These are phyloP conservation scores for Thymus mandschuricus DNA, from an alignment of 257 asterid genomes.

Conservation along the genomic window DNA sequence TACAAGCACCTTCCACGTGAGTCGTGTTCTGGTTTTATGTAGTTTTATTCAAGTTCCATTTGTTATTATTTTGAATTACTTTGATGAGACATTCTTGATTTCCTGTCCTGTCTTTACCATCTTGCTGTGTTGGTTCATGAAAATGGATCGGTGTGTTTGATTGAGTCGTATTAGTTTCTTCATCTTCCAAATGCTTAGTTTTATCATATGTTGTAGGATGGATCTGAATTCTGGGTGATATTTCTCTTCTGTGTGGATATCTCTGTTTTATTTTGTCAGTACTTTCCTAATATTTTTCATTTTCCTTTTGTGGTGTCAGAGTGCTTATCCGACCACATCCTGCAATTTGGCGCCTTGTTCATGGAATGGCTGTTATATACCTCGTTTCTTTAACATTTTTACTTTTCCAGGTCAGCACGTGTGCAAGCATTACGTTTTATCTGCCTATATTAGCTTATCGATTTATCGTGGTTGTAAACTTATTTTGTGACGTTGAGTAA, in stretches of 20 bases:
- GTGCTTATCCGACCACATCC: conserved; percentile 98
- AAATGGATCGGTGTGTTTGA: not conserved
- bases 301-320: conserved; percentile 43
- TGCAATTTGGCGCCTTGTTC: conserved; percentile 97
- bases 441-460: conserved; percentile 13
- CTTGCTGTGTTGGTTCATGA: not conserved
- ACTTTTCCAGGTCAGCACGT: conserved; percentile 86
- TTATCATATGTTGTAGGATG: not conserved
- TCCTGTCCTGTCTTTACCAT: not conserved
- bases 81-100: not conserved
- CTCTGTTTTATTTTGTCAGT: not conserved
- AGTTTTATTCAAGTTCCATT: not conserved
- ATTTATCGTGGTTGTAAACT: conserved; percentile 9
- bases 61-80: conserved; percentile 19
- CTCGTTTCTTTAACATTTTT: conserved; percentile 92
- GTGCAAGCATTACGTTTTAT: not conserved
- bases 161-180: conserved; percentile 1
- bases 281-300: not conserved
- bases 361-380: conserved; percentile 93
- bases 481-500: conserved; percentile 4
- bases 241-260: not conserved
- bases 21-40: conserved; percentile 33
- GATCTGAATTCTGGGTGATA: not conserved
- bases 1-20: conserved; percentile 99
- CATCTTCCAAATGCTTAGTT: conserved; percentile 4